Base-by-base conservation (phyloP, 345 rosid genomes). In the Garcia nutans region DNA sequence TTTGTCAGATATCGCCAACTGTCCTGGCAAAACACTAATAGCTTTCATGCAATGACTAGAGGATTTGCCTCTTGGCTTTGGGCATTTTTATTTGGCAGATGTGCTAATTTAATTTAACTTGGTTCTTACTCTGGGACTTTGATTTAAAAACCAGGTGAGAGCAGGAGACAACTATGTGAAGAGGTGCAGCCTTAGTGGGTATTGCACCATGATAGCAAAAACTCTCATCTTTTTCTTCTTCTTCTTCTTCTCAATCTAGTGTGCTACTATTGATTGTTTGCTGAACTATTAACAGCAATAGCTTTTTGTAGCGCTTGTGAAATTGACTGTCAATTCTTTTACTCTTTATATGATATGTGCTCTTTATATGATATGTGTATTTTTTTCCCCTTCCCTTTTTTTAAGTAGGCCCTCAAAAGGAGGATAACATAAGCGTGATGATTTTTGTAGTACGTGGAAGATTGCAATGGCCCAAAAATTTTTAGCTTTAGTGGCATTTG, bases 1-100 rank as follows among this genome's bases (percentile, higher is more conserved):
- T 72, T 79, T 65, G 55, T 72, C 65, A 45, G 33, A 20, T 49
- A 47, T 59, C 42, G 24, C 47, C 37, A 47, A 72, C 56, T 71
- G 15, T 17, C 71, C 2, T 42, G 37, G 17, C 66, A 11, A 62
- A 22, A 44, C 28, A 61, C 9, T 22, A 19, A 13, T 11, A 45
- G 69, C 44, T 74, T 37, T 68, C 72, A 44, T 31, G 26, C 55
- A n/a, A 47, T 68, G 45, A 77, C 42, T 26, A 44, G 47, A 60
- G 58, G 49, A 64, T 70, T 45, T 62, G 57, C 33, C 19, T 62
- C 44, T 47, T 60, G 45, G 60, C 20, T 52, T 52, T 23, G 20
- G 58, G 11, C 13, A 33, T 2, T 16, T 15, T 54, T 54, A 54
- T 17, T 54, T 16, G n/a, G 11, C 15, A 15, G 55, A 10, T 11